Evolutionary conservation across 2,329 filamentous ascomycete genomes (phyloP), one percentile per base, ranked within the genome.

Genomic region (Emericellopsis cladophorae): DNA sequence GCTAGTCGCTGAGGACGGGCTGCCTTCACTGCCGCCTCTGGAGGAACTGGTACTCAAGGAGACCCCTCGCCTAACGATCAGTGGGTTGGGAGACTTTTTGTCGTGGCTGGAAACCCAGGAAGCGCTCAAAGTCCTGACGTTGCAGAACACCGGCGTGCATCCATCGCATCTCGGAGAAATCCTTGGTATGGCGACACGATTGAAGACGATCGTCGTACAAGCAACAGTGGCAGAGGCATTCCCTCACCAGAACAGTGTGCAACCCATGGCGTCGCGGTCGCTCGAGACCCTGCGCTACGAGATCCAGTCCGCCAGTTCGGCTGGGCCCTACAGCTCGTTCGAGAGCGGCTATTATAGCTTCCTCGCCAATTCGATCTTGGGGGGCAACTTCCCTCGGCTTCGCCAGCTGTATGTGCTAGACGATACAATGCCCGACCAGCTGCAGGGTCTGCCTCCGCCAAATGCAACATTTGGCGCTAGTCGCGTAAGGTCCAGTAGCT

Each of bases 361-460:
- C 59, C 75, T 96, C 16, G 80, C 86, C 22, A 75, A 75, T n/a
- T 94, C 86, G 0, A 74, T 96, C 26, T 76, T 92, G 45, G 74
- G 78, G 14, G 82, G 81, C 46, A 74, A 77, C 7, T 70, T 96
- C 7, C 87, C 88, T 1, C 74, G 72, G 31, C 70, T 96, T 8
- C 72, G 72, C 31, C 75, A 80, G 18, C 73, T 96, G 7, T 95
- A 93, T 56, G 90, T 95, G 15, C 82, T 86, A 39, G 88, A 95
- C 52, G 76, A 82, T 22, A 70, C 76, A 39, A 95, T 96, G 55
- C 80, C 88, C 2, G 86, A 94, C 49, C 72, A 81, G 10, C 74
- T 95, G 6, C 71, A 88, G 35, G 68, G 67, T 12, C 68, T 90
- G 7, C 81, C 84, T 3, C 83, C 82, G 2, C 82, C 85, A 1